Evolutionary conservation across 441 rosid genomes (phyloP).

Genomic region (Eugenia klotzschiana): DNA sequence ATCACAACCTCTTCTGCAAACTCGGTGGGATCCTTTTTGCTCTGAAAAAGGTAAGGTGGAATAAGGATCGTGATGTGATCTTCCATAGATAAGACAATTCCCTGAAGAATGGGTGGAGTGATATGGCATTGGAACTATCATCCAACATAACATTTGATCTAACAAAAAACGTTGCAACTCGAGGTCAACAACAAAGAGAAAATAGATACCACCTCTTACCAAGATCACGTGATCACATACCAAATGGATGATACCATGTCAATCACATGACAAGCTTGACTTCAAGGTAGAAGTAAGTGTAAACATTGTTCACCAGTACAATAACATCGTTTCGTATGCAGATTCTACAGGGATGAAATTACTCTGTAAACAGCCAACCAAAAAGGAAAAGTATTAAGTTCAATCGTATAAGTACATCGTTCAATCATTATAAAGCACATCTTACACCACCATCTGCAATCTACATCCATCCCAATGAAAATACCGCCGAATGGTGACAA

Average conservation of each 20-base stretch:
- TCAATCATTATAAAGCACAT: not conserved
- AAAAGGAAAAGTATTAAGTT: not conserved
- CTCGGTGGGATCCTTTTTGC: constrained; percentile 42
- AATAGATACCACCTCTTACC: not conserved
- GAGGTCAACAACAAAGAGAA: not conserved
- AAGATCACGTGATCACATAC: not conserved
- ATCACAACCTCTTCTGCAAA: constrained; percentile 44
- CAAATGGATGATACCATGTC: not conserved
- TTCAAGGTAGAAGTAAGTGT: not conserved
- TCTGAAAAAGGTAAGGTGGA: constrained; percentile 19
- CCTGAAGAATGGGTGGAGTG: not conserved
- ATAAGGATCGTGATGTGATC: not conserved
- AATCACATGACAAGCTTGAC: not conserved
- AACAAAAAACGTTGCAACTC: not conserved
- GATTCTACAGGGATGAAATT: not conserved
- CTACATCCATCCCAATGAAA: not conserved
- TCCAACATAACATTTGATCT: not conserved
- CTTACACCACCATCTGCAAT: not conserved
- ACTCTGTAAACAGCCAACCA: not conserved
- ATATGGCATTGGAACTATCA: not conserved
- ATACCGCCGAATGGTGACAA: not conserved
- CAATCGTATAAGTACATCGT: not conserved
- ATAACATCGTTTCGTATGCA: not conserved
- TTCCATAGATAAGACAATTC: not conserved
- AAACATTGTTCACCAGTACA: not conserved